phyloP scores from a whole-genome alignment of 352 stramenopile species.

The Globisporangium rhizosaccharum region DNA sequence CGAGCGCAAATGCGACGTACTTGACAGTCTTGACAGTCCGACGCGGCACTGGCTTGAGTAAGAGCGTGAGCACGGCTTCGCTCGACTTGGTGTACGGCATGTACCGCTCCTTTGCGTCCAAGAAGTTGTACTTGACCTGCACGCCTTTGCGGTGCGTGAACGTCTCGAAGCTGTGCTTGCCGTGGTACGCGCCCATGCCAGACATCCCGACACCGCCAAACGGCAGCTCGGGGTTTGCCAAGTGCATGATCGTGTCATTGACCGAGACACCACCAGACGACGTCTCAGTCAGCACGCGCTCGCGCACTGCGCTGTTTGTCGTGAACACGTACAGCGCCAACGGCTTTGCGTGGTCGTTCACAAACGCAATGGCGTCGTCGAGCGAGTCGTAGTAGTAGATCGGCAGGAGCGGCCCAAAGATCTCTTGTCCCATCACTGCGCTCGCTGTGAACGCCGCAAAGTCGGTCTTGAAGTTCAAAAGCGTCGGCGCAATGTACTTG shows the following conservation, averaged over 20 bases:
- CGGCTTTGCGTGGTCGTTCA: constrained; percentile 56
- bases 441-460: constrained; percentile 39
- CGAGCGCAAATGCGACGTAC: background rate
- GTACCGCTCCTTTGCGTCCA: constrained; percentile 54
- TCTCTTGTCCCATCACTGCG: constrained; percentile 88
- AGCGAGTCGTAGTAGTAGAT: constrained; percentile 77
- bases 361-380: constrained; percentile 27
- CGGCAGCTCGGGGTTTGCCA: constrained; percentile 54
- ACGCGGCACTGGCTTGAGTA: constrained; percentile 42
- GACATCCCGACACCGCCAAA: constrained; percentile 82
- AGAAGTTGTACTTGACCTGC: constrained; percentile 53
- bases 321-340: constrained; percentile 86
- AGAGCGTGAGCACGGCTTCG: constrained; percentile 30
- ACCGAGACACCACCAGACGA: constrained; percentile 53
- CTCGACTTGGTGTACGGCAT: constrained; percentile 33
- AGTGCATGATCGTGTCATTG: constrained; percentile 84
- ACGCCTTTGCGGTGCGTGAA: constrained; percentile 73
- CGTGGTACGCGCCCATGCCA: constrained; percentile 83
- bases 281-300: constrained; percentile 47
- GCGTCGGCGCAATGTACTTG: constrained; percentile 81
- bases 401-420: constrained; percentile 95
- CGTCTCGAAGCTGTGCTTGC: constrained; percentile 69
- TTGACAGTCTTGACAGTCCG: background rate
- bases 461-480: constrained; percentile 85
- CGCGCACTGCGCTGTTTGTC: constrained; percentile 23